Base-by-base conservation (phyloP, 495 filamentous ascomycete species). In the Penicillium fimorum region DNA sequence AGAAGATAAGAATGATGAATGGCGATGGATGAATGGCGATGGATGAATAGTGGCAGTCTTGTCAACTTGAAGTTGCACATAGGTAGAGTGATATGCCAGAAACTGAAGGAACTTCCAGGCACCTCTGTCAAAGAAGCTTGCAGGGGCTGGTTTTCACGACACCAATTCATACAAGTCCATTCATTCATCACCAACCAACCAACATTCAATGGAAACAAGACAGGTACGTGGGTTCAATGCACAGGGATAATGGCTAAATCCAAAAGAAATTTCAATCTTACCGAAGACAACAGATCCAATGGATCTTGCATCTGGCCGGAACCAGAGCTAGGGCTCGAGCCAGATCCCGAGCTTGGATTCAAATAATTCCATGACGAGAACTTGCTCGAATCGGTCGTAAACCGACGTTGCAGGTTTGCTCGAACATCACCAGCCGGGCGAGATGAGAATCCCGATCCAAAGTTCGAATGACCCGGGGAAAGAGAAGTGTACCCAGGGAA, bases 341-440 rank as follows among this genome's bases (percentile, higher is more conserved):
- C 41, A 30, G 40, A 17, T 12, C 37, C 38, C 10, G 50, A 35
- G 32, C 22, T 44, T 32, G 86, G 80, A 44, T 81, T 84, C 70
- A 95, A 80, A 55, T 88, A 84, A 47, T 82, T 87, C 78, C 93
- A 80, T 50, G 63, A 64, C 63, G 90, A 88, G 71, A 95, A 78
- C 74, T 88, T 89, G 65, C 91, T 89, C 53, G 90, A 88, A 64
- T 94, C 90, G 27, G 91, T 94, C 53, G 94, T 98, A 77, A 97
- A 97, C 57, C 94, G 87, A 70, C 94, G 88, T 72, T 92, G 90
- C 60, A 96, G 77, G 59, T 84, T 86, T 41, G 81, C 80, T 70
- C 91, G 82, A 50, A 81, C 79, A 60, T 91, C 88, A 60, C 79
- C 82, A 35, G 71, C 65, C 11, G 78, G 79, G 46, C 75, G 75